phyloP scores from a whole-genome alignment of 2,329 filamentous ascomycete genomes.

The Thermoascus crustaceus region DNA sequence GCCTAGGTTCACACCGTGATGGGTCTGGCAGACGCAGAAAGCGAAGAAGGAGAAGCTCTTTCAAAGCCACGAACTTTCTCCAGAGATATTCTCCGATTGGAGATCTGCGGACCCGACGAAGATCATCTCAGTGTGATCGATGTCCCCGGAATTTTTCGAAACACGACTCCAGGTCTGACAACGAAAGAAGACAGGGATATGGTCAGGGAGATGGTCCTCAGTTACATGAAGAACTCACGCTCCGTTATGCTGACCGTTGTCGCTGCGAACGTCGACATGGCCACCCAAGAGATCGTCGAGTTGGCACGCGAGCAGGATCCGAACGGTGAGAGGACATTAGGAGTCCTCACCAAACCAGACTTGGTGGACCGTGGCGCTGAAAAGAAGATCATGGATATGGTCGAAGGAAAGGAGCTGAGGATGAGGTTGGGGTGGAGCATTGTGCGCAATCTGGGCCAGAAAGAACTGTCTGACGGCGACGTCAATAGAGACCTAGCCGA shows the following conservation, averaged over 20 bases:
- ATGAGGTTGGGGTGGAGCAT: slow-evolving; percentile 24
- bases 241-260: too few species aligned
- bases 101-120: slow-evolving; percentile 35
- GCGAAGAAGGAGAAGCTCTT: slow-evolving; percentile 12
- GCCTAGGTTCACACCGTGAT: slow-evolving; percentile 19
- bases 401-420: slow-evolving; percentile 15
- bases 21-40: slow-evolving; percentile 14
- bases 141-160: slow-evolving; percentile 40
- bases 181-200: slow-evolving; percentile 30
- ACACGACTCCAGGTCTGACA: slow-evolving; percentile 23
- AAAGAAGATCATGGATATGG: slow-evolving; percentile 18
- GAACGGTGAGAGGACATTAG: too few species aligned
- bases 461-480: slow-evolving; percentile 16
- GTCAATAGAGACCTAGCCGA: slow-evolving; percentile 27
- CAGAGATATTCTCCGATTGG: slow-evolving; percentile 33
- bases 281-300: too few species aligned
- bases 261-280: too few species aligned
- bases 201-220: slow-evolving; percentile 36
- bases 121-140: slow-evolving; percentile 38
- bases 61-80: slow-evolving; percentile 37
- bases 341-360: too few species aligned
- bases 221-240: too few species aligned
- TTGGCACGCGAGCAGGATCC: too few species aligned
- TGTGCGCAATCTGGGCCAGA: slow-evolving; percentile 25
- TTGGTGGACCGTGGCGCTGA: slow-evolving; percentile 26